Conservation (phyloP, 176 grass and related monocot genomes). For the Elaeis guineensis region DNA sequence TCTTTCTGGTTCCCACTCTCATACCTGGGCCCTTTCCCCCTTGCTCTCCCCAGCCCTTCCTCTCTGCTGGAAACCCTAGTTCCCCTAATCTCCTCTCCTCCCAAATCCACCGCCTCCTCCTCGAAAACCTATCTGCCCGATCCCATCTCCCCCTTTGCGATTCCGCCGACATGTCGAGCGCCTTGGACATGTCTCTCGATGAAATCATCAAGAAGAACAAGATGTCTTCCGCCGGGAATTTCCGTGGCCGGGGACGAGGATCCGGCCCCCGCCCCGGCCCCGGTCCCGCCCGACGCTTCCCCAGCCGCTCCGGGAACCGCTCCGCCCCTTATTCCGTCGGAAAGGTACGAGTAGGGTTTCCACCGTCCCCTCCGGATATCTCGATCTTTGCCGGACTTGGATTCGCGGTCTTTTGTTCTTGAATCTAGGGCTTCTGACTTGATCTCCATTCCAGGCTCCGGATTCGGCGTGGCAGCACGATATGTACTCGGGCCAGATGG, state of each 20-base stretch:
- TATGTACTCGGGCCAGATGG: constrained; percentile 39
- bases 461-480: constrained; percentile 90
- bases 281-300: constrained; percentile 48
- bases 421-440: constrained; percentile 57
- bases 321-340: constrained; percentile 51
- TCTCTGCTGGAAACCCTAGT: too few species aligned
- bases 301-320: constrained; percentile 62
- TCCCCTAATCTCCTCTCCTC: too few species aligned
- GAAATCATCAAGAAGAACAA: constrained; percentile 99
- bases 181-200: constrained; percentile 89
- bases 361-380: not conserved
- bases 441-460: constrained; percentile 80
- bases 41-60: too few species aligned
- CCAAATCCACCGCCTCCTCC: too few species aligned
- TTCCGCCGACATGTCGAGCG: constrained; percentile 51
- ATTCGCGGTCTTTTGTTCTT: too few species aligned
- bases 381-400: too few species aligned
- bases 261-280: constrained; percentile 29
- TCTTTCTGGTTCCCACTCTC: too few species aligned
- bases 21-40: too few species aligned
- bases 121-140: too few species aligned
- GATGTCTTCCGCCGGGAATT: constrained; percentile 47
- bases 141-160: not conserved
- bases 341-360: constrained; percentile 50
- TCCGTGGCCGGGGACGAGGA: constrained; percentile 26